A percentile compares a stretch with the other conserved stretches of the same genome.
Evolutionary conservation across 1,284 basidiomycete genomes (phyloP).

Genomic region (Kwoniella shivajii): DNA sequence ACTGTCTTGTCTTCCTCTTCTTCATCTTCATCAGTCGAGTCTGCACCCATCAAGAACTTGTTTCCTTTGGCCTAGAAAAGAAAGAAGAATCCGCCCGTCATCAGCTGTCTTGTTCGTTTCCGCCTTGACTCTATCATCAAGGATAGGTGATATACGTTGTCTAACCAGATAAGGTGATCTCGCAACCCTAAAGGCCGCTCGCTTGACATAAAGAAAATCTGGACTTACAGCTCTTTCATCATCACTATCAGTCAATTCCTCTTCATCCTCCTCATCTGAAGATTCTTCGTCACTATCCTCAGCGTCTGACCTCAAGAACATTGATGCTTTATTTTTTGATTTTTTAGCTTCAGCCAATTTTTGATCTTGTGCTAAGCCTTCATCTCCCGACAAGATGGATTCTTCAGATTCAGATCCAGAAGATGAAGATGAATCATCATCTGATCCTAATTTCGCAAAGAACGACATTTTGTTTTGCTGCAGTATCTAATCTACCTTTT

Average conservation of each 20-base stretch:
- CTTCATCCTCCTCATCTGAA: constrained; percentile 44
- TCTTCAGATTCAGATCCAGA: constrained; percentile 51
- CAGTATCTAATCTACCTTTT: not conserved
- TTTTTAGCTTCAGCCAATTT: constrained; percentile 25
- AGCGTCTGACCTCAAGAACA: constrained; percentile 45
- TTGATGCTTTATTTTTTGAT: constrained; percentile 28
- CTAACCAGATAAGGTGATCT: too few relatives aligned
- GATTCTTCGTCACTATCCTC: constrained; percentile 35
- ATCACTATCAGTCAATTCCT: constrained; percentile 40
- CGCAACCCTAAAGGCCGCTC: too few relatives aligned
- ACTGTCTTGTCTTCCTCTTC: constrained; percentile 53
- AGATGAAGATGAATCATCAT: constrained; percentile 43
- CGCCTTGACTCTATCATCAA: too few relatives aligned
- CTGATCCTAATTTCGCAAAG: constrained; percentile 48
- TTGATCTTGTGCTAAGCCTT: constrained; percentile 37
- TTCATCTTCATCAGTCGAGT: constrained; percentile 47
- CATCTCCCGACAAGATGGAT: constrained; percentile 48
- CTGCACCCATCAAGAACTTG: constrained; percentile 51
- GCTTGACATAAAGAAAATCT: not conserved
- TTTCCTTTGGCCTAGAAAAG: constrained; percentile 29
- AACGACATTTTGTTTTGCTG: constrained; percentile 41
- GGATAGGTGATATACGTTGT: too few relatives aligned
- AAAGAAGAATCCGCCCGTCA: too few relatives aligned
- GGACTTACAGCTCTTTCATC: constrained; percentile 37
- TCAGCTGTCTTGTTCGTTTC: too few relatives aligned